Evolutionary conservation across 164 flowering plant species (phyloP).

Genomic region (Chimonanthus salicifolius): DNA sequence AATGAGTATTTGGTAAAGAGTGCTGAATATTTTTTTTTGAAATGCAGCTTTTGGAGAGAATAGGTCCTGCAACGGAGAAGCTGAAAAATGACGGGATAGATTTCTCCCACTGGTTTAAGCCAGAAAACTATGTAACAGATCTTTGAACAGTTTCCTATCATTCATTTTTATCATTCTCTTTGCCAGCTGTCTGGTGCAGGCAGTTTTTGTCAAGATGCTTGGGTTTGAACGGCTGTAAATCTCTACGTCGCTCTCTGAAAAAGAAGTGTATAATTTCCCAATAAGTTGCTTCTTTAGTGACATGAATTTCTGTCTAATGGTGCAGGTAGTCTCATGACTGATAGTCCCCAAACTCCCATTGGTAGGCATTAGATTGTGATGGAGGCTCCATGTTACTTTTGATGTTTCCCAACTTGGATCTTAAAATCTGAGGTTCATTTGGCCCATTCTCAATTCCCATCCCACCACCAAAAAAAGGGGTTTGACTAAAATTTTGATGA

Average conservation of each 20-base stretch:
- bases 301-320: background rate
- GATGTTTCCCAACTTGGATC: too few relatives aligned
- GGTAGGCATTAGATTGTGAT: background rate
- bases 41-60: constrained; percentile 75
- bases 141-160: constrained; percentile 28
- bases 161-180: background rate
- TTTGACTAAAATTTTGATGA: too few relatives aligned
- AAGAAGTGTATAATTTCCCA: background rate
- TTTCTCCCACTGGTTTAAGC: constrained; percentile 86
- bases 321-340: background rate
- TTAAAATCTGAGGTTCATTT: too few relatives aligned
- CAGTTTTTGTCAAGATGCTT: background rate
- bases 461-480: too few relatives aligned
- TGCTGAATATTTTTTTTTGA: background rate
- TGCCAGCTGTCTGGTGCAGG: background rate
- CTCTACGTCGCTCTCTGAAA: background rate
- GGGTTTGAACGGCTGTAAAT: background rate
- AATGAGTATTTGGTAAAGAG: background rate
- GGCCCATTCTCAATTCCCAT: too few relatives aligned
- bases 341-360: background rate
- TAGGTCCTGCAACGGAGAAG: constrained; percentile 76
- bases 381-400: too few relatives aligned
- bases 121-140: constrained; percentile 68
- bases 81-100: constrained; percentile 71
- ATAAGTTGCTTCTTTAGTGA: background rate